Evolutionary conservation across 2,329 filamentous ascomycete species (phyloP), one percentile per base, ranked within the genome.

Genomic region (Clonostachys sp.): DNA sequence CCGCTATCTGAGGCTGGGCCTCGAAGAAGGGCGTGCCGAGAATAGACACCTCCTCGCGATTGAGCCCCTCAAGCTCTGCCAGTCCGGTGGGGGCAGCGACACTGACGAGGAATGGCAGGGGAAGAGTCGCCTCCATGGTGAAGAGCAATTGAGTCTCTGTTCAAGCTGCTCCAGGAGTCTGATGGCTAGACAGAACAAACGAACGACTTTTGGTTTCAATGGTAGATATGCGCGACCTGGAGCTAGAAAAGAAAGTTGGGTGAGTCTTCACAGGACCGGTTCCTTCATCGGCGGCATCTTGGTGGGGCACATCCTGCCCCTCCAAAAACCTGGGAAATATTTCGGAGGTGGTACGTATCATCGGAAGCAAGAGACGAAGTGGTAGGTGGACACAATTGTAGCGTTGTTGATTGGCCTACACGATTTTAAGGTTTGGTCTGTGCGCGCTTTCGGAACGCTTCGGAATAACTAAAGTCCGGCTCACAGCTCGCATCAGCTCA

Each of bases 101-200:
- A 58, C 75, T 74, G 63, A 83, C 70, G 50, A 86, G 69, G 59
- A 86, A 84, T 20, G 82, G 83, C 45, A 86, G 67, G 10, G 82
- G 80, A 18, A 84, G 71, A 50, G 77, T 82, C 33, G 81, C 81
- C 64, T 86, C 83, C 82, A 86, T 86, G 51, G 12, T 34, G 40
- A 47, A 42, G 44, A 20, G 34, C 14, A 40, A 35, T 30, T 30
- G 24, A 30, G 8, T 30, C 8, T 30, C 24, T 30, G 8, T 30
- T 30, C 24, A 30, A 30, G 24, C 9, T 30, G 34, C 45, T n/a
- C 38, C 40, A 42, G 46, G 17, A 17, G 17, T 39, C 6, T 45
- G 36, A 33, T 45, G 45, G 17, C 47, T 42, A 45, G 38, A 18
- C 35, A 12, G 30, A 12, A 4, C 18, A 30, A 30, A n/a, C 18